These are phyloP conservation scores for Zygosaccharomyces pseudorouxii DNA, from an alignment of 805 yeast species.

Conservation along the genomic window DNA sequence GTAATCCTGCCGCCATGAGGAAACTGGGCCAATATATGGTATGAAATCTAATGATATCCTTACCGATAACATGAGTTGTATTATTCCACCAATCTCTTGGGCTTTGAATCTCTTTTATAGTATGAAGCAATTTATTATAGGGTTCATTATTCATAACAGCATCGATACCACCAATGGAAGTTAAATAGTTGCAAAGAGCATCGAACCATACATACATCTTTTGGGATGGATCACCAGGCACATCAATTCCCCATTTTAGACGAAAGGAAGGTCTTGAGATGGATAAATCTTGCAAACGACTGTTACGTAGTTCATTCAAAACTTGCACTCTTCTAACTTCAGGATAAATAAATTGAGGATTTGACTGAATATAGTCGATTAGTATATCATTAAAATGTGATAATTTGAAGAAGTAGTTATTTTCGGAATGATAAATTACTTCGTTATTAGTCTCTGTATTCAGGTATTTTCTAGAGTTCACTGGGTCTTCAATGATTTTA, in stretches of 20 bases:
- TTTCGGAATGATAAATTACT: conserved; percentile 72
- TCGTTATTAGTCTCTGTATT: conserved; percentile 66
- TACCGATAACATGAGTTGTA: conserved; percentile 82
- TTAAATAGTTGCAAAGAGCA: conserved; percentile 80
- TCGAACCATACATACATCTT: conserved; percentile 95
- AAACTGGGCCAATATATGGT: conserved; percentile 93
- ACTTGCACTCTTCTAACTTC: conserved; percentile 48
- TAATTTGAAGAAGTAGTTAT: conserved; percentile 79
- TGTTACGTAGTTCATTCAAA: conserved; percentile 50
- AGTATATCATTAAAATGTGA: conserved; percentile 54
- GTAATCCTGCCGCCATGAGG: conserved; percentile 72
- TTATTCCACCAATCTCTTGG: conserved; percentile 25
- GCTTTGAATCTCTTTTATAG: neutral
- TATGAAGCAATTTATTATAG: conserved; percentile 11
- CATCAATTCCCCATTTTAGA: conserved; percentile 84
- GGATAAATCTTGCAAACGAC: conserved; percentile 62
- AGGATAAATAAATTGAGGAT: conserved; percentile 67
- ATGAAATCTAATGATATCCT: conserved; percentile 86
- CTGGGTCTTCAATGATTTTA: conserved; percentile 48
- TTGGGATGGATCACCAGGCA: conserved; percentile 75
- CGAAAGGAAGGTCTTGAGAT: conserved; percentile 79
- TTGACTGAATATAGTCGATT: conserved; percentile 43
- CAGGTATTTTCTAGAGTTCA: conserved; percentile 25
- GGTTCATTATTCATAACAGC: conserved; percentile 18
- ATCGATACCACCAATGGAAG: conserved; percentile 60